Base-by-base conservation (phyloP, 2,329 filamentous ascomycete genomes). In the Talaromyces amestolkiae region DNA sequence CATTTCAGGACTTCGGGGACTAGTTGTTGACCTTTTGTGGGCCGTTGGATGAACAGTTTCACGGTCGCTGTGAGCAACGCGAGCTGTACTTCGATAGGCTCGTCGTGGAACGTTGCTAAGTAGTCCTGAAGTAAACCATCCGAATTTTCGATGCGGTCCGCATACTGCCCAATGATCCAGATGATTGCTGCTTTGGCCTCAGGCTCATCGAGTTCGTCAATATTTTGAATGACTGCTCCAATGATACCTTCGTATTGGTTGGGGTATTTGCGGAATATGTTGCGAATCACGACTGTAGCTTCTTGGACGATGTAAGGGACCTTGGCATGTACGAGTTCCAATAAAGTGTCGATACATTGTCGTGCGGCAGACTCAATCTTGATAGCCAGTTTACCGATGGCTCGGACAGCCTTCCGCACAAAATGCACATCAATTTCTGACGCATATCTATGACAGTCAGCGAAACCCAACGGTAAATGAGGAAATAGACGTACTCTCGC, bases 221-320 rank as follows among this genome's bases (percentile, higher is more conserved):
- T 87, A 72, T 99, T 94, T 76, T 97, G 93, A 79, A 96, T 98
- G 0, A 99, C 85, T 1, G 93, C 96, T 60, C 91, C 90, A 74
- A 99, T 99, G 77, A 99, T 98, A 67, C 91, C 94, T 79, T 99
- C 95, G 79, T 99, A 99, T 76, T 97, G 92, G 76, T 99, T 97
- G 9, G 95, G 95, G 74, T 99, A 99, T 80, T 98, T 98, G 71
- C 95, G 90, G 85, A 99, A 99, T 73, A 99, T 99, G 78, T 99
- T 99, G 70, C 93, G 91, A 75, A 99, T 99, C 31, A 99, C 95
- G 5, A 99, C 95, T 0, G 95, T 99, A 17, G 95, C 95, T 82
- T 99, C 95, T 79, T 99, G 95, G 0, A 99, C 95, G 70, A 99
- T 99, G 75, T 99, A 99, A 0, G 93, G 96, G 63, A 99, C 90